phyloP scores from a whole-genome alignment of 768 basidiomycete species.

The Candolleomyces efflorescens region DNA sequence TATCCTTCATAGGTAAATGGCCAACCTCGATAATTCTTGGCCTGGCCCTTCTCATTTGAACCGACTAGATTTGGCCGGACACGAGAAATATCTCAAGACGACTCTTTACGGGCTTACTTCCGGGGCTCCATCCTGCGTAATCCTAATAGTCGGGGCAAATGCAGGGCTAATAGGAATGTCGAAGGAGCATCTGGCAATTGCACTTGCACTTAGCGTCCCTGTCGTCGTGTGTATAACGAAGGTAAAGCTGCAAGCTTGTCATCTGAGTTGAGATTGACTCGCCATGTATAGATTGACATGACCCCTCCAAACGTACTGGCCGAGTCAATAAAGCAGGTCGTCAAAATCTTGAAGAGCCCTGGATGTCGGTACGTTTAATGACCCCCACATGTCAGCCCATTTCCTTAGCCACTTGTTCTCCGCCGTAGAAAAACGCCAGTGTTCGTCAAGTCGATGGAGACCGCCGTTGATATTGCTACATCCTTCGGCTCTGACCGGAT shows the following conservation, averaged over 20 bases:
- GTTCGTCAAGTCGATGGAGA: slow-evolving; percentile 79
- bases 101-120: slow-evolving; percentile 95
- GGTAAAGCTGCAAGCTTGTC: slow-evolving; percentile 33
- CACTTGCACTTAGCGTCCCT: slow-evolving; percentile 89
- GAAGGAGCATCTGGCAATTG: slow-evolving; percentile 94
- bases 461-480: slow-evolving; percentile 73
- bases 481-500: slow-evolving; percentile 75
- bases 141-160: slow-evolving; percentile 94
- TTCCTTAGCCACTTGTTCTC: neutral
- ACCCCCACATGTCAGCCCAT: neutral
- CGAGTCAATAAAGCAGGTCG: slow-evolving; percentile 90
- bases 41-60: neutral
- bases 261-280: neutral
- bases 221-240: slow-evolving; percentile 94
- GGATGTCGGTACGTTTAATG: slow-evolving; percentile 69
- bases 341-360: slow-evolving; percentile 88
- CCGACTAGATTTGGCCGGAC: slow-evolving; percentile 82
- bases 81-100: slow-evolving; percentile 89
- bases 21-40: neutral
- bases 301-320: slow-evolving; percentile 87
- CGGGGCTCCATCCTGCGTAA: slow-evolving; percentile 86
- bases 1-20: slow-evolving; percentile 79
- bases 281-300: slow-evolving; percentile 77
- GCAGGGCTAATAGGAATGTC: slow-evolving; percentile 91
- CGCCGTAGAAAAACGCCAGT: slow-evolving; percentile 67